A percentile compares a stretch with the other conserved stretches of the same genome.
Evolutionary conservation across 2,329 filamentous ascomycete species (phyloP).

Genomic region (Nigrospora sphaerica): DNA sequence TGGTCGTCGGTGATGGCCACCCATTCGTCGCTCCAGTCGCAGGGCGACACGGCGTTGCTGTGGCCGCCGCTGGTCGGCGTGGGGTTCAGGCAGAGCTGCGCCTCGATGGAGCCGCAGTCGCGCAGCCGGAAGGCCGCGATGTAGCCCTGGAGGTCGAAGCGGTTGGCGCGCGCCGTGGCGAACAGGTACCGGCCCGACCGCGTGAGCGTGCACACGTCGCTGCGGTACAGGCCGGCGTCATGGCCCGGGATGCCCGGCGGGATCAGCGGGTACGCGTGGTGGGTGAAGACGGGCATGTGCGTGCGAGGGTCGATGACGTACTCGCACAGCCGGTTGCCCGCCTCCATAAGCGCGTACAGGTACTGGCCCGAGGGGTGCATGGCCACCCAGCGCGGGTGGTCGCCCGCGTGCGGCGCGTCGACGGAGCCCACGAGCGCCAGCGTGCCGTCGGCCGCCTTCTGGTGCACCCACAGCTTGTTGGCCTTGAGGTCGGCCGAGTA

Average conservation of each 20-base stretch:
- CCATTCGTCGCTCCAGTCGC: constrained; percentile 82
- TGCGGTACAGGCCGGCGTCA: constrained; percentile 61
- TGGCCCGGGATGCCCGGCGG: constrained; percentile 57
- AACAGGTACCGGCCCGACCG: constrained; percentile 69
- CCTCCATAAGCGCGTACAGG: constrained; percentile 83
- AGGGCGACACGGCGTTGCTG: constrained; percentile 80
- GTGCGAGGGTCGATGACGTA: constrained; percentile 72
- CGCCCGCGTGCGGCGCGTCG: constrained; percentile 60
- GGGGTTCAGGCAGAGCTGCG: constrained; percentile 73
- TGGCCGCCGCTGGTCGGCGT: constrained; percentile 84
- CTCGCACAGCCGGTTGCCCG: constrained; percentile 75
- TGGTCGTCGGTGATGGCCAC: constrained; percentile 85
- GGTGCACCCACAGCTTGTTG: constrained; percentile 81
- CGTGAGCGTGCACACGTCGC: constrained; percentile 73
- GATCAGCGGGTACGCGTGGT: constrained; percentile 70
- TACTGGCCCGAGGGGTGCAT: constrained; percentile 72
- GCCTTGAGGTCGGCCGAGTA: constrained; percentile 73
- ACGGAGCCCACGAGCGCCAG: constrained; percentile 66
- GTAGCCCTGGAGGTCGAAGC: constrained; percentile 70
- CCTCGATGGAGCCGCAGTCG: constrained; percentile 63
- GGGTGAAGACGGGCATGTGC: constrained; percentile 71
- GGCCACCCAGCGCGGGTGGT: constrained; percentile 85
- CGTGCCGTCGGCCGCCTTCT: constrained; percentile 45
- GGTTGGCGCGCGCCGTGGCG: constrained; percentile 75
- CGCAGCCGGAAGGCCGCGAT: constrained; percentile 71